Conservation (phyloP, 257 asterid genomes). For the Knoxia roxburghii region DNA sequence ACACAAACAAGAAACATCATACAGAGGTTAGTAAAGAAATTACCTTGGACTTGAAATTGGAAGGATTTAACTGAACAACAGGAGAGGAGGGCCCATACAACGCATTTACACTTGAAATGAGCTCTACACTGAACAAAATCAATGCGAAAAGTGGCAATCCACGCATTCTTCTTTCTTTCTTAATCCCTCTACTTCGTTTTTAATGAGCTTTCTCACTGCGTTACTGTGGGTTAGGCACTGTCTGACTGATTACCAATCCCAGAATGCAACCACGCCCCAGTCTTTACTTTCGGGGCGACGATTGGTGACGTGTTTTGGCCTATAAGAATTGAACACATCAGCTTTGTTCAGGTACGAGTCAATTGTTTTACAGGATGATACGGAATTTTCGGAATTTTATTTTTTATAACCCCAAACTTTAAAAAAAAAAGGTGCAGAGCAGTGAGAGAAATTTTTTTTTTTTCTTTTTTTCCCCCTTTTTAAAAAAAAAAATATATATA, state of each 20-base stretch:
- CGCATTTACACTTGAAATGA: constrained; percentile 48
- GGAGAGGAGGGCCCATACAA: constrained; percentile 82
- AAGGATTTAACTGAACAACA: constrained; percentile 79
- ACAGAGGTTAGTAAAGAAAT: neutral
- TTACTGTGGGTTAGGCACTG: neutral
- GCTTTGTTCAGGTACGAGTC: no score
- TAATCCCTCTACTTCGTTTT: constrained; percentile 5
- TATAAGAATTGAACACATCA: constrained; percentile 31
- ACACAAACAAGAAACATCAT: neutral
- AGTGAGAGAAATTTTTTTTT: no score
- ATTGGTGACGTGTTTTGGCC: constrained; percentile 35
- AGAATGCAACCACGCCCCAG: neutral
- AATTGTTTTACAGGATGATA: no score
- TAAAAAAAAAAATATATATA: no score
- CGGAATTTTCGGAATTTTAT: no score
- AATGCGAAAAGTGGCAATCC: constrained; percentile 37
- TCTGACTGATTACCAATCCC: neutral
- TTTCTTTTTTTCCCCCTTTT: no score
- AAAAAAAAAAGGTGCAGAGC: no score
- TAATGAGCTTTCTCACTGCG: neutral
- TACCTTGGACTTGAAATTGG: constrained; percentile 95
- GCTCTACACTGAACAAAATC: constrained; percentile 15
- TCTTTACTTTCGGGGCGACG: neutral
- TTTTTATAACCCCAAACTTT: no score
- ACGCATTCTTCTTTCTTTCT: constrained; percentile 31